These are phyloP conservation scores for Fusarium oxysporum DNA, from an alignment of 2,329 filamentous ascomycete genomes.

Conservation along the genomic window DNA sequence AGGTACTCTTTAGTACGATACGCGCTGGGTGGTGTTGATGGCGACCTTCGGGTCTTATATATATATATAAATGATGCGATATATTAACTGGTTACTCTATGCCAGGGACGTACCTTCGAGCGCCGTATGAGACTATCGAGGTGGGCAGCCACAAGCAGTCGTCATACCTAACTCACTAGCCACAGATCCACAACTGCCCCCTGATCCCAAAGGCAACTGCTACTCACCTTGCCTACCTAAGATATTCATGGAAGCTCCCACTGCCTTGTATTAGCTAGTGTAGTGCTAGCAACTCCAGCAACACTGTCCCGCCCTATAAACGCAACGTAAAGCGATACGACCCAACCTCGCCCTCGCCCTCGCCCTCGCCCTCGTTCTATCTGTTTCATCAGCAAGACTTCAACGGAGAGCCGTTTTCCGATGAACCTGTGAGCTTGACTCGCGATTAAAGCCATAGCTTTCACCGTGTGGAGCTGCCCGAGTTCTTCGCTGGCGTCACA, in stretches of 20 bases:
- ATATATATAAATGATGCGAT: background rate
- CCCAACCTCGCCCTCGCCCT: background rate
- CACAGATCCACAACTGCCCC: conserved; percentile 16
- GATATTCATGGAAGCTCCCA: conserved; percentile 21
- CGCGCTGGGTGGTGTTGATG: background rate
- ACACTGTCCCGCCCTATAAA: background rate
- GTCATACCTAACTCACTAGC: conserved; percentile 22
- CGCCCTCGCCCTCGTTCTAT: background rate
- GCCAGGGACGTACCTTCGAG: background rate
- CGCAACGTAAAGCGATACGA: conserved; percentile 3
- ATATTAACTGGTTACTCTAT: background rate
- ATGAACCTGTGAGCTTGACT: conserved; percentile 17
- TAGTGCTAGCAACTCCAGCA: conserved; percentile 29
- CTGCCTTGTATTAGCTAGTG: conserved; percentile 1
- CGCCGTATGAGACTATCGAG: background rate
- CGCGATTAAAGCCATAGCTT: conserved; percentile 13
- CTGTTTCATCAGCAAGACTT: background rate
- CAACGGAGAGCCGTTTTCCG: conserved; percentile 1
- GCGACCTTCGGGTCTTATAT: background rate
- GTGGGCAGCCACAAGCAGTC: conserved; percentile 26
- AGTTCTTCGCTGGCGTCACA: conserved; percentile 18
- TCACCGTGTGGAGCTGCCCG: conserved; percentile 17
- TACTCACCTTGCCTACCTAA: background rate
- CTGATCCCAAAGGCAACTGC: conserved; percentile 24
- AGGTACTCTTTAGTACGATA: background rate